A percentile compares a stretch with the other conserved stretches of the same genome.
phyloP scores from a whole-genome alignment of 2,329 filamentous ascomycete species.

The Fusarium liriodendri region DNA sequence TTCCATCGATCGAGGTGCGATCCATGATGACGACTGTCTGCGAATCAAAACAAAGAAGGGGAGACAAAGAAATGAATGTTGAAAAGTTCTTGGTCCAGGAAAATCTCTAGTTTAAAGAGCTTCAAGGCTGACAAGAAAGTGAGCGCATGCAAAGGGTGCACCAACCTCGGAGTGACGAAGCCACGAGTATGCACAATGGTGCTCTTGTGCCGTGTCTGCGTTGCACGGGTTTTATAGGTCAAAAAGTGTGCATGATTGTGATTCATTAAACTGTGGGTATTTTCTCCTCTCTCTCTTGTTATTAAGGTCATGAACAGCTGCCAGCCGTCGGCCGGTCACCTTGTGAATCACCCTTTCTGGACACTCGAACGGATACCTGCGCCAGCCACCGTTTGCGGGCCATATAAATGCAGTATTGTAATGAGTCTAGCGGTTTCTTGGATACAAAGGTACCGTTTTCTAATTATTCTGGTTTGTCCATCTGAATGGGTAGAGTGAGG shows the following conservation, averaged over 20 bases:
- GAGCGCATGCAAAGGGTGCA: conserved; percentile 23
- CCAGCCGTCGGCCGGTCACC: conserved; percentile 28
- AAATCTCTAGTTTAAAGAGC: conserved; percentile 1
- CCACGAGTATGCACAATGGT: conserved; percentile 28
- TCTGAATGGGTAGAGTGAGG: background rate
- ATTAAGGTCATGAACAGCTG: conserved; percentile 35
- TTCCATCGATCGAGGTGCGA: conserved; percentile 44
- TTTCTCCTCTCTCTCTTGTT: background rate
- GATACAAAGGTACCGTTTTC: background rate
- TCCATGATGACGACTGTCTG: conserved; percentile 36
- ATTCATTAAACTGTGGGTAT: conserved; percentile 16
- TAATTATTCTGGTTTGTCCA: background rate
- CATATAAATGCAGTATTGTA: background rate
- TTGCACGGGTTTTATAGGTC: conserved; percentile 29
- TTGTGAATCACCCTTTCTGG: conserved; percentile 26
- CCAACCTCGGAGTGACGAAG: conserved; percentile 19
- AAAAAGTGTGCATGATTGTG: conserved; percentile 15
- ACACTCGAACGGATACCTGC: conserved; percentile 17
- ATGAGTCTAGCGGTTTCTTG: background rate
- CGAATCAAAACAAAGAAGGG: background rate
- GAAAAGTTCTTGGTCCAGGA: background rate
- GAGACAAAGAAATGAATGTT: background rate
- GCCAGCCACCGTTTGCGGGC: conserved; percentile 5
- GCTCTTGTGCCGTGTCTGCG: conserved; percentile 20
- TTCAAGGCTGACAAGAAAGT: conserved; percentile 19